Evolutionary conservation across 148 eudicot genomes (phyloP), one percentile per base, ranked within the genome.

Genomic region (Cornus kousa): DNA sequence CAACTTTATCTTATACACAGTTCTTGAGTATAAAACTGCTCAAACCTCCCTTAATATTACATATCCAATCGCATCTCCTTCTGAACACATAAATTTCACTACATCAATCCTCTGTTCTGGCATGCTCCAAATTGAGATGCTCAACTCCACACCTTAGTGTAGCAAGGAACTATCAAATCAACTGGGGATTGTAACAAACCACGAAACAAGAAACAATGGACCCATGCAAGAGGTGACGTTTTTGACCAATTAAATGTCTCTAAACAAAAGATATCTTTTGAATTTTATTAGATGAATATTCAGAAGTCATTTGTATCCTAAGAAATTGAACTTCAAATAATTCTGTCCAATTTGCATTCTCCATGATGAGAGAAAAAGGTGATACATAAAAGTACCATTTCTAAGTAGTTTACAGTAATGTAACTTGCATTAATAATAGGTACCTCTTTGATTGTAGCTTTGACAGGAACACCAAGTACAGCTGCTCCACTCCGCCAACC

Each of bases 361-460:
- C 19, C 22, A 62, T 1, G 1, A n/a, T n/a, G 9, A 62, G 66
- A n/a, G 3, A 46, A 66, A 23, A 40, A 75, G 10, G 11, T 5
- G 24, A 71, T 24, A 31, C 35, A 43, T 8, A 5, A 67, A 19
- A 67, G 32, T 48, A 46, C 70, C 16, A 65, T 10, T 69, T 39
- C 46, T 11, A 67, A 48, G 33, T 20, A 46, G n/a, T 80, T 32
- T 17, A 20, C n/a, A 67, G 13, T 39, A 16, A 67, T 64, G 33
- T 57, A 62, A 70, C 72, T 67, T 3, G 46, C 39, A 75, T 20
- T 62, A 55, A 71, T 55, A 50, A 37, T 80, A 13, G 33, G 43
- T 84, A 92, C 99, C 99, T 93, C 98, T 85, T 96, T 96, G 76
- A 96, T 96, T 43, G 99, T 96, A 73, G 98, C 98, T 87, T 96